A percentile compares a stretch with the other conserved stretches of the same genome.
Evolutionary conservation across 179 eudicot genomes (phyloP).

Genomic region (Actinidia arguta): DNA sequence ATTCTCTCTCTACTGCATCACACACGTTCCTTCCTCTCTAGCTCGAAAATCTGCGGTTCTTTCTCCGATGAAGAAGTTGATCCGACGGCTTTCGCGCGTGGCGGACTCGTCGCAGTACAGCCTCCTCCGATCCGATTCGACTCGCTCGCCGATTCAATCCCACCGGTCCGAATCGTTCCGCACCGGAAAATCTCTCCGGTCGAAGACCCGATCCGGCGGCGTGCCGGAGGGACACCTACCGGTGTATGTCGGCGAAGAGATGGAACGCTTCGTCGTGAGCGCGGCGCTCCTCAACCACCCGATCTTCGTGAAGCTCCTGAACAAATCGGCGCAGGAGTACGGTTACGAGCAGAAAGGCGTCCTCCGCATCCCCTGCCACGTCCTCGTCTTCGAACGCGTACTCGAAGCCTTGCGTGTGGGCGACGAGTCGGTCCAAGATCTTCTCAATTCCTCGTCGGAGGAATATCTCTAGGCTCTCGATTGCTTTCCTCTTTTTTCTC

Average conservation of each 20-base stretch:
- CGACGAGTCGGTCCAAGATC: conserved; percentile 46
- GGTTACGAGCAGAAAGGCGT: conserved; percentile 81
- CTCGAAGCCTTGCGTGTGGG: conserved; percentile 55
- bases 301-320: conserved; percentile 59
- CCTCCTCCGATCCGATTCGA: conserved; percentile 46
- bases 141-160: conserved; percentile 12
- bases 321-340: conserved; percentile 77
- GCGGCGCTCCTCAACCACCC: conserved; percentile 77
- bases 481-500: neutral
- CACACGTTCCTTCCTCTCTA: neutral
- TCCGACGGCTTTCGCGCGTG: conserved; percentile 68
- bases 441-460: conserved; percentile 40
- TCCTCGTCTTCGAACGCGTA: conserved; percentile 53
- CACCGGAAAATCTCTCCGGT: conserved; percentile 10
- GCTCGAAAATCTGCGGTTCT: neutral
- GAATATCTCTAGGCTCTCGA: conserved; percentile 10
- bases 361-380: conserved; percentile 79
- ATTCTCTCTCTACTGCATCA: neutral
- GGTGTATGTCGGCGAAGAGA: conserved; percentile 91
- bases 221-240: conserved; percentile 78
- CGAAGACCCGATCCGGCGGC: conserved; percentile 13
- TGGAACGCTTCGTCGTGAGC: conserved; percentile 72
- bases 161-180: conserved; percentile 8
- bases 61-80: conserved; percentile 66
- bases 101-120: conserved; percentile 70